phyloP scores from a whole-genome alignment of 495 filamentous ascomycete genomes.

The Aspergillus affinis region DNA sequence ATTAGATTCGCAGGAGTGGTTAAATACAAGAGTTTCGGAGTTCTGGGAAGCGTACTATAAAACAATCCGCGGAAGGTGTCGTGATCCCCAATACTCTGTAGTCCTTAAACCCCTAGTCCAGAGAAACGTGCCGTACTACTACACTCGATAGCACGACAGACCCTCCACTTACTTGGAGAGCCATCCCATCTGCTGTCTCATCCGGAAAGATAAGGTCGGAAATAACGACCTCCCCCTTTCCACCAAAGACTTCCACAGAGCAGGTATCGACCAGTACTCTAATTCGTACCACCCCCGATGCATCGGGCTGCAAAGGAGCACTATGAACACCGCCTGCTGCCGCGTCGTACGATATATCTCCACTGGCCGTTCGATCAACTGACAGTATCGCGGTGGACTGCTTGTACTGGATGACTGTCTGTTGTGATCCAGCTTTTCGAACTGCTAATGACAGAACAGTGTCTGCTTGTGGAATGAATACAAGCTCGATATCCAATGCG shows the following conservation, averaged over 20 bases:
- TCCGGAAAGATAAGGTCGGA: slow-evolving; percentile 9
- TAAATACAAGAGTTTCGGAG: too few species aligned
- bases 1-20: too few species aligned
- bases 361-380: slow-evolving; percentile 12
- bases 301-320: neutral
- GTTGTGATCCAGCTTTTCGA: slow-evolving; percentile 3
- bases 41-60: too few species aligned
- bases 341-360: slow-evolving; percentile 12
- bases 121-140: too few species aligned
- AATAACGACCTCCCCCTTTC: slow-evolving; percentile 11
- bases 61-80: too few species aligned
- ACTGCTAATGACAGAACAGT: slow-evolving; percentile 12
- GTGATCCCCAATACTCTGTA: too few species aligned
- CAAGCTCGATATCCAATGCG: too few species aligned
- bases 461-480: too few species aligned
- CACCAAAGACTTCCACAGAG: slow-evolving; percentile 15
- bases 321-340: slow-evolving; percentile 13
- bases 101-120: too few species aligned
- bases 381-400: neutral
- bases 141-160: too few species aligned
- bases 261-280: slow-evolving; percentile 12
- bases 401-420: slow-evolving; percentile 6
- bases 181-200: slow-evolving; percentile 7
- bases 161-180: slow-evolving; percentile 9
- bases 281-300: slow-evolving; percentile 1